Evolutionary conservation across 106 monocot genomes (phyloP).

Genomic region (Platanthera zijinensis): DNA sequence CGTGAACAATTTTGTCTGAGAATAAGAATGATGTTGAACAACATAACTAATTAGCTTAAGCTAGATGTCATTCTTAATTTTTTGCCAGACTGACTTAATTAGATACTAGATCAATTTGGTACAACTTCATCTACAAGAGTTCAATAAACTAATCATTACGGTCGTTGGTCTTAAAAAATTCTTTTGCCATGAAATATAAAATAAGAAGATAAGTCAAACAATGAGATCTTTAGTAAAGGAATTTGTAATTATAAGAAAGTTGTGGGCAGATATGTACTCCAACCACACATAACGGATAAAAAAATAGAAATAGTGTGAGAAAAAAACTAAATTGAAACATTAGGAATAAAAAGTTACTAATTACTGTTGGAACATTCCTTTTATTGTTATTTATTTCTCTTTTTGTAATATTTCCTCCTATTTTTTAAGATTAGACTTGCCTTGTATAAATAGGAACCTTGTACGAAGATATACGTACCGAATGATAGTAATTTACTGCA

Average conservation of each 20-base stretch:
- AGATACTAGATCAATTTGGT: neutral
- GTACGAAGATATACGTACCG: too few species aligned
- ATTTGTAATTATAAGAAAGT: neutral
- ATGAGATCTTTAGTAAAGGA: neutral
- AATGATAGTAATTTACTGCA: too few species aligned
- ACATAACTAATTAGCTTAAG: neutral
- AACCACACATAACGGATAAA: neutral
- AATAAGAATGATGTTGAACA: neutral
- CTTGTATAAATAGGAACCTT: too few species aligned
- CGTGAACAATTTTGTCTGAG: conserved; percentile 36
- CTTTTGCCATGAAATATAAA: neutral
- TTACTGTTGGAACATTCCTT: too few species aligned
- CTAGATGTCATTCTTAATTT: neutral
- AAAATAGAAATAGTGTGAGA: neutral
- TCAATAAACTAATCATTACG: neutral
- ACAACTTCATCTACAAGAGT: neutral
- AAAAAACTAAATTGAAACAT: neutral
- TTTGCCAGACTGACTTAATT: neutral
- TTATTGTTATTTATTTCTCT: too few species aligned
- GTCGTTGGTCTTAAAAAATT: neutral
- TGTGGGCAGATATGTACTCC: neutral
- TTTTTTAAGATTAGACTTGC: too few species aligned
- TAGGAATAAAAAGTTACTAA: too few species aligned
- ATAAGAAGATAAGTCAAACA: neutral
- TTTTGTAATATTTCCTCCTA: too few species aligned